Conservation (phyloP, 768 basidiomycete species). For the Hirschioporus abietinus region DNA sequence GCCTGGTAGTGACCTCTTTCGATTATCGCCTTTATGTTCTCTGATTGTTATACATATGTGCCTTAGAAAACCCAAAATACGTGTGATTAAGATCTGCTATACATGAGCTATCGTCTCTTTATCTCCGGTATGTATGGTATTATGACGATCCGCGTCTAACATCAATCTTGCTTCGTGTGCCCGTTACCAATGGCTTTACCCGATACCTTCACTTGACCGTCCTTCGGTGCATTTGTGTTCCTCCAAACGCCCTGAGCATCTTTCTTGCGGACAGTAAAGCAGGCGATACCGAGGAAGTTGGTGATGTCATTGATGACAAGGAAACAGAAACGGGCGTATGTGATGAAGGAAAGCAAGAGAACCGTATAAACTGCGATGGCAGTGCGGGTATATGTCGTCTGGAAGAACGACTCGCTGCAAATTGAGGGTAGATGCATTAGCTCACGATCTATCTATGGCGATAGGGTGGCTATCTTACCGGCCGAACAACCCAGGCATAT, state of each 20-base stretch:
- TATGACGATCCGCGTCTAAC: background rate
- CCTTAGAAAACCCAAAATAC: background rate
- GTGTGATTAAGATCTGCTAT: background rate
- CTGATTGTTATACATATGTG: background rate
- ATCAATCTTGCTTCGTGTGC: no score
- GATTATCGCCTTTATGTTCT: background rate
- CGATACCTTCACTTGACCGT: no score
- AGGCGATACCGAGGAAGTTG: slow-evolving; percentile 88
- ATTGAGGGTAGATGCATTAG: slow-evolving; percentile 4
- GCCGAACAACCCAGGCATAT: slow-evolving; percentile 61
- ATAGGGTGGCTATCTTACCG: slow-evolving; percentile 38
- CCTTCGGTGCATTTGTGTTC: background rate
- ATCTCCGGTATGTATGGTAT: background rate
- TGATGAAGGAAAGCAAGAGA: slow-evolving; percentile 58
- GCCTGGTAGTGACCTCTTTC: background rate
- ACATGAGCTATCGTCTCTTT: background rate
- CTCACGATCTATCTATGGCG: background rate
- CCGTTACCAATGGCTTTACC: no score
- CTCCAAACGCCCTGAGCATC: slow-evolving; percentile 62
- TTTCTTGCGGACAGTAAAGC: slow-evolving; percentile 88
- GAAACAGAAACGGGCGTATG: slow-evolving; percentile 73
- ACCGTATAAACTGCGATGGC: slow-evolving; percentile 71
- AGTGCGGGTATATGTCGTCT: slow-evolving; percentile 55
- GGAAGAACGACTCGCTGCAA: slow-evolving; percentile 63
- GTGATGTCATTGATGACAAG: slow-evolving; percentile 88